phyloP scores from a whole-genome alignment of 2,329 filamentous ascomycete species.

The Plectosphaerella cucumerina region DNA sequence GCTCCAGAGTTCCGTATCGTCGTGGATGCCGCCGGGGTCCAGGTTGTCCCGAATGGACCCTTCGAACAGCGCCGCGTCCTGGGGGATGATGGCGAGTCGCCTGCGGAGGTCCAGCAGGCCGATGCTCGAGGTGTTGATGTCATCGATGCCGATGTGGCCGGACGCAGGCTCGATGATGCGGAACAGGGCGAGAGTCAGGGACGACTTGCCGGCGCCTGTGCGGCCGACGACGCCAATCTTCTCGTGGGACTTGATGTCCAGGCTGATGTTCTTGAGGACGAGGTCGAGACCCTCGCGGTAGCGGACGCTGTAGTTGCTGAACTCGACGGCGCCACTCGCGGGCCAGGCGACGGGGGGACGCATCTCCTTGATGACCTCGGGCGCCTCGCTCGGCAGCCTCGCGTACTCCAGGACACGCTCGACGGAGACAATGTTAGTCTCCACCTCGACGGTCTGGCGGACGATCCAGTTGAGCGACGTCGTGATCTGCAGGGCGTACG shows the following conservation, averaged over 20 bases:
- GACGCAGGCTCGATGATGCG: conserved; percentile 85
- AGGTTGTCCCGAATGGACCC: conserved; percentile 92
- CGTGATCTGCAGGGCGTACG: conserved; percentile 94
- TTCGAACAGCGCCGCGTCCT: conserved; percentile 94
- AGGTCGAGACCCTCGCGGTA: conserved; percentile 88
- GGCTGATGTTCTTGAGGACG: conserved; percentile 86
- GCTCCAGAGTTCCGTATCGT: conserved; percentile 96
- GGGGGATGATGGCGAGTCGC: conserved; percentile 92
- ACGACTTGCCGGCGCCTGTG: conserved; percentile 94
- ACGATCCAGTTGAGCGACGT: conserved; percentile 99
- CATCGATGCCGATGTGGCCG: conserved; percentile 85
- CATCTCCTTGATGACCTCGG: conserved; percentile 85
- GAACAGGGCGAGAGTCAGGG: conserved; percentile 87
- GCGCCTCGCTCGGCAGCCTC: conserved; percentile 83
- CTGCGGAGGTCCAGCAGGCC: conserved; percentile 84
- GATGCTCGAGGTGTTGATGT: conserved; percentile 83
- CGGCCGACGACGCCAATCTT: conserved; percentile 97
- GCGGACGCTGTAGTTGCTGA: conserved; percentile 90
- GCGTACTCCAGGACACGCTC: conserved; percentile 97
- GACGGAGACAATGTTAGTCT: conserved; percentile 99
- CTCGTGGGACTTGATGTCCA: conserved; percentile 92
- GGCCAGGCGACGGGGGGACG: conserved; percentile 90
- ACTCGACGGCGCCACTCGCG: conserved; percentile 78
- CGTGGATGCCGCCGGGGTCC: conserved; percentile 89
- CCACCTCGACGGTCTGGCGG: conserved; percentile 96